A percentile compares a stretch with the other conserved stretches of the same genome.
phyloP scores from a whole-genome alignment of 2,329 filamentous ascomycete genomes.

The Penicillium sp. region DNA sequence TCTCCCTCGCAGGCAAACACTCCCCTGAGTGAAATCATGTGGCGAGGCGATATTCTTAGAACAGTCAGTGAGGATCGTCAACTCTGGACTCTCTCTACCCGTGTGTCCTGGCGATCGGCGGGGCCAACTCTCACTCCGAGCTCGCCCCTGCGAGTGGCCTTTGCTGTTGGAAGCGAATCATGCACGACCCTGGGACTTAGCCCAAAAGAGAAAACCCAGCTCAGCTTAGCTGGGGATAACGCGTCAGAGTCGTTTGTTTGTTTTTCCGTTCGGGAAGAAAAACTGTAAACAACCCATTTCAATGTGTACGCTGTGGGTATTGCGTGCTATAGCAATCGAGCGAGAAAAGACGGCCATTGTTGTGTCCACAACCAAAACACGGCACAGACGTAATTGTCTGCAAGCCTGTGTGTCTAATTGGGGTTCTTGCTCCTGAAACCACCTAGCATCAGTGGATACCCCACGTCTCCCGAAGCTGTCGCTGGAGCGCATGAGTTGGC shows the following conservation, averaged over 20 bases:
- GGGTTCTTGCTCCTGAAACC: neutral
- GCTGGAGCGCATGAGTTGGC: slow-evolving; percentile 21
- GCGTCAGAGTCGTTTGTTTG: neutral
- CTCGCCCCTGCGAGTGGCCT: neutral
- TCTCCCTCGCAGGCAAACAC: neutral
- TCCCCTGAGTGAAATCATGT: neutral
- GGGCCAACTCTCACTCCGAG: neutral
- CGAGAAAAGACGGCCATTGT: neutral
- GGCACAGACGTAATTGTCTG: neutral
- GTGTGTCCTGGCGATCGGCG: slow-evolving; percentile 8
- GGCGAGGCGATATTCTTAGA: neutral
- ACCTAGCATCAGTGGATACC: slow-evolving; percentile 4
- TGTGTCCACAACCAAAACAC: neutral
- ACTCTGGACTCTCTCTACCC: neutral
- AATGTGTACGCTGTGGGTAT: neutral
- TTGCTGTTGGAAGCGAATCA: neutral
- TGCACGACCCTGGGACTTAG: slow-evolving; percentile 4
- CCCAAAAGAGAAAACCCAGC: neutral
- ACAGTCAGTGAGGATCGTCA: neutral
- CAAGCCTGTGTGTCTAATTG: neutral
- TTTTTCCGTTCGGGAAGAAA: neutral
- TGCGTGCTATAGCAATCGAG: neutral
- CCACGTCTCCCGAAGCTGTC: slow-evolving; percentile 24
- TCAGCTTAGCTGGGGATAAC: neutral
- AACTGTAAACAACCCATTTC: neutral